phyloP scores from a whole-genome alignment of 352 stramenopile species.

The Pythium sp. region DNA sequence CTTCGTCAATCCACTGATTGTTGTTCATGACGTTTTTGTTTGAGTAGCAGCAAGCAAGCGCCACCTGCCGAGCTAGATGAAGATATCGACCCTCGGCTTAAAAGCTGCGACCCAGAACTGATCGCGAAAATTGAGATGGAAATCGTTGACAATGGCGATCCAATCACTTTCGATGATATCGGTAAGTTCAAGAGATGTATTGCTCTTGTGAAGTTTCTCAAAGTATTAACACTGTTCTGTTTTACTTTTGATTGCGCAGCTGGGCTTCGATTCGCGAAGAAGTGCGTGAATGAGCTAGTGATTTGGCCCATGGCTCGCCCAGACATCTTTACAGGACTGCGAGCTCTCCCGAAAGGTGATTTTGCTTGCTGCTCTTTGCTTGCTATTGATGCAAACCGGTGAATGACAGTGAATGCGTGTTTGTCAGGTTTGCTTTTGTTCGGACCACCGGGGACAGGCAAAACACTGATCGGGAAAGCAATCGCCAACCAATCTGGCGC shows the following conservation, averaged over 20 bases:
- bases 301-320: constrained; percentile 98
- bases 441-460: constrained; percentile 94
- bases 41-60: constrained; percentile 21
- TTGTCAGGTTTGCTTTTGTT: constrained; percentile 91
- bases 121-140: constrained; percentile 97
- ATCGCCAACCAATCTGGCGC: constrained; percentile 97
- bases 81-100: constrained; percentile 92
- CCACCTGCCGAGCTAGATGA: constrained; percentile 42
- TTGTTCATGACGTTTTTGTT: neutral
- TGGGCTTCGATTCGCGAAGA: constrained; percentile 96
- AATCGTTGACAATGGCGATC: constrained; percentile 93
- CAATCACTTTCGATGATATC: constrained; percentile 97
- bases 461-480: constrained; percentile 99
- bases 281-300: constrained; percentile 97
- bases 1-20: neutral
- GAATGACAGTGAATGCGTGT: neutral
- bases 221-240: neutral
- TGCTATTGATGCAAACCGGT: neutral
- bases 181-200: constrained; percentile 29
- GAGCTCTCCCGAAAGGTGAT: constrained; percentile 86
- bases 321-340: constrained; percentile 97
- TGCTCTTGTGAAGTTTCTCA: neutral
- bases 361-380: neutral
- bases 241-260: constrained; percentile 41
- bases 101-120: constrained; percentile 93